Evolutionary conservation across 2,329 filamentous ascomycete genomes (phyloP), one percentile per base, ranked within the genome.

Genomic region (Akanthomyces lecanii): DNA sequence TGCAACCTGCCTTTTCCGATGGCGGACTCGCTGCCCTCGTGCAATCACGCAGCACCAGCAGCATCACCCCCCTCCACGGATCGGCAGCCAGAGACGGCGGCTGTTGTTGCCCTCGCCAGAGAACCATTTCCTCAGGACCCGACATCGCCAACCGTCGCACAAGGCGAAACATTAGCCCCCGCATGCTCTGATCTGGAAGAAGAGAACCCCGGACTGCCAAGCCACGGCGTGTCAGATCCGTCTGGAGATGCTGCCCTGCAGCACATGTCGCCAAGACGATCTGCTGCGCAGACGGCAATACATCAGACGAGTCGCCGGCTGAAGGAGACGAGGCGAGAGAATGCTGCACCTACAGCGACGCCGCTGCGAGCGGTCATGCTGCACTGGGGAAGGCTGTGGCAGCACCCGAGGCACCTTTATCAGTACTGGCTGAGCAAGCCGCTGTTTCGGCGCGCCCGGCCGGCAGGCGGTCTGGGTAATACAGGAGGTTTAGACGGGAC

Each of bases 351-450:
- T 2, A 16, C 2, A 11, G 28, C 12, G 5, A 18, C 47, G 4
- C 4, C 23, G 18, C 8, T 57, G 33, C 25, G 7, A 10, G 47
- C 47, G 18, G 57, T 52, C 36, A 33, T 60, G 57, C 8, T 11
- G 33, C 57, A 52, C 47, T 60, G 47, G 57, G 18, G 30, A 14
- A 44, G 36, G 23, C 16, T 60, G 14, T 60, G 57, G 57, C 47
- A 18, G 33, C 30, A 18, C n/a, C 57, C 57, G 18, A n/a, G 47
- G 23, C 30, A 52, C 23, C 36, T 52, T 18, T 51, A 40, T 5
- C 57, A 38, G 11, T 23, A 58, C 44, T 58, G 28, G 55, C n/a
- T 58, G n/a, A 42, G 30, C 11, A 21, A 28, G 30, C 55, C 55
- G 44, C 55, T 58, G n/a, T 58, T 58, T 58, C 55, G 55, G 12